Conservation (phyloP, 139 green algal genomes). For the Trebouxia sp. region DNA sequence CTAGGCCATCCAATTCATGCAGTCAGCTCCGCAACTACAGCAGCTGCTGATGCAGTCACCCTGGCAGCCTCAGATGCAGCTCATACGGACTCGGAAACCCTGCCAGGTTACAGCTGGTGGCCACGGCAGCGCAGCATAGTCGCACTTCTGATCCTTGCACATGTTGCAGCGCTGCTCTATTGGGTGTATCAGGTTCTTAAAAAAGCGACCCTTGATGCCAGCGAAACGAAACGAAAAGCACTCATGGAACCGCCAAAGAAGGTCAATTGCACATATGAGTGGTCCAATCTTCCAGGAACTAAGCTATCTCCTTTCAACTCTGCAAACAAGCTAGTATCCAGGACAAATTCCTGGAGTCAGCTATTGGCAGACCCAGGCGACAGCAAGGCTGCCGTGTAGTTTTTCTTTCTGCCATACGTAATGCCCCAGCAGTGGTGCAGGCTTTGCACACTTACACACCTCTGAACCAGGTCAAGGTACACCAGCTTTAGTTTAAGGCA, state of each 20-base stretch:
- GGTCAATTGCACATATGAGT: slow-evolving; percentile 21
- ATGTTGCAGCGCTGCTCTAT: slow-evolving; percentile 30
- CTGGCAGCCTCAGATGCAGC: not conserved
- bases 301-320: not conserved
- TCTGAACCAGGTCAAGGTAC: no score
- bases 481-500: no score
- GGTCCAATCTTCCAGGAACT: slow-evolving; percentile 15
- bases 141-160: slow-evolving; percentile 6
- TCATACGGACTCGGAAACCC: slow-evolving; percentile 16
- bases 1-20: not conserved
- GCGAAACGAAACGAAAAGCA: not conserved
- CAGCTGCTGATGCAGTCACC: not conserved
- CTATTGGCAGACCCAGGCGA: not conserved
- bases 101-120: slow-evolving; percentile 24
- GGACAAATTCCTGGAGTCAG: slow-evolving; percentile 25
- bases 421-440: no score
- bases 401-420: not conserved
- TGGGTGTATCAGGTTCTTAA: slow-evolving; percentile 9
- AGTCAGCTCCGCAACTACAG: slow-evolving; percentile 2
- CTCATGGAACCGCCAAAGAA: slow-evolving; percentile 28
- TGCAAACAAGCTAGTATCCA: slow-evolving; percentile 8
- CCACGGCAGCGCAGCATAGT: slow-evolving; percentile 26
- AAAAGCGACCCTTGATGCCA: not conserved
- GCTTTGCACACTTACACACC: no score
- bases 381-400: slow-evolving; percentile 15